These are phyloP conservation scores for Lepidium campestre DNA, from an alignment of 441 rosid genomes.

Conservation along the genomic window DNA sequence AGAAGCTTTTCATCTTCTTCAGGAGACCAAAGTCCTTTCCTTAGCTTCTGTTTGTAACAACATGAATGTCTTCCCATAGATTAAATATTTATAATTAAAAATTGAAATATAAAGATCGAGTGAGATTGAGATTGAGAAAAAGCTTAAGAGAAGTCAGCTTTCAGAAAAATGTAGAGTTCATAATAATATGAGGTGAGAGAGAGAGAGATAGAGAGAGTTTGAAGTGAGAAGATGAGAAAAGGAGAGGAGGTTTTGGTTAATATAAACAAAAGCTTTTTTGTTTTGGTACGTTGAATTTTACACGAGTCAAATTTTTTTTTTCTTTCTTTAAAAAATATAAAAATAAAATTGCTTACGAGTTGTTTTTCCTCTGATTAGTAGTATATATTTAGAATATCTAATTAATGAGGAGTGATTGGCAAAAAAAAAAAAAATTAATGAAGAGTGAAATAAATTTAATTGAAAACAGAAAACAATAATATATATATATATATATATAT, in stretches of 20 bases:
- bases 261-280: conserved; percentile 28
- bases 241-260: conserved; percentile 31
- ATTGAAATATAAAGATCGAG: not conserved
- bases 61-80: conserved; percentile 86
- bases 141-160: conserved; percentile 15
- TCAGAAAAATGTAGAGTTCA: conserved; percentile 18
- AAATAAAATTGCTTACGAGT: too few relatives aligned
- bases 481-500: too few relatives aligned
- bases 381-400: not conserved
- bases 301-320: not conserved
- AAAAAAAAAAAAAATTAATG: too few relatives aligned
- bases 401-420: too few relatives aligned
- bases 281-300: conserved; percentile 24
- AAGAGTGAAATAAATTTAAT: not conserved
- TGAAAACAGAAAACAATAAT: too few relatives aligned
- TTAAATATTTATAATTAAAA: not conserved
- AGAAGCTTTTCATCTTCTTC: conserved; percentile 95
- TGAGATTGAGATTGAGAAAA: not conserved
- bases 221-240: conserved; percentile 35
- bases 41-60: conserved; percentile 84
- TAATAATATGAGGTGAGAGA: conserved; percentile 8
- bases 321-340: too few relatives aligned
- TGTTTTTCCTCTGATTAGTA: conserved; percentile 6
- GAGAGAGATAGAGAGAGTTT: conserved; percentile 23
- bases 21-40: conserved; percentile 97